Conservation (phyloP, 345 rosid genomes). For the Lepidium sativum region DNA sequence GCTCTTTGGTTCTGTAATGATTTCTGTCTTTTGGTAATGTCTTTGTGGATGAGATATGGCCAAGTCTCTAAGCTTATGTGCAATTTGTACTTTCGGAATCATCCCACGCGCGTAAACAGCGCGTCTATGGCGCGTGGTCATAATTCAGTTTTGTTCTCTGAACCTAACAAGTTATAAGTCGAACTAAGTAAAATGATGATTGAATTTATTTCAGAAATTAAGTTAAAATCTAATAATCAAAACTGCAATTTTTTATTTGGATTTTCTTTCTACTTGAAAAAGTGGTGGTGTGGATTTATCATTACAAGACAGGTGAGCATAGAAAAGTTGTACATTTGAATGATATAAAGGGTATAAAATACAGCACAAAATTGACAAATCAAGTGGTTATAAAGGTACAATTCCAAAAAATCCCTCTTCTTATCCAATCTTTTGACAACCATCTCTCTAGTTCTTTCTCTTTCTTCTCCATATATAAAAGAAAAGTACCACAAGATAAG, state of each 20-base stretch:
- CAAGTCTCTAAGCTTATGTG: conserved; percentile 25
- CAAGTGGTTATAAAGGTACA: conserved; percentile 25
- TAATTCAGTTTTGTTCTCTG: background rate
- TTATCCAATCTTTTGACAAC: conserved; percentile 16
- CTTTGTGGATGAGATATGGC: conserved; percentile 28
- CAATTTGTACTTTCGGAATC: conserved; percentile 1
- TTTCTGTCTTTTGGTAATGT: conserved; percentile 9
- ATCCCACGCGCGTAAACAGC: background rate
- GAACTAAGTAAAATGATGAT: background rate
- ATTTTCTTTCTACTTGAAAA: background rate
- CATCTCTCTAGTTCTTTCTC: background rate
- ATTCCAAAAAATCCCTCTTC: conserved; percentile 21
- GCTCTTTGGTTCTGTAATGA: background rate
- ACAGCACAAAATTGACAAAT: conserved; percentile 17
- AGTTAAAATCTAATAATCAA: background rate
- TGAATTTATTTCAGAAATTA: background rate
- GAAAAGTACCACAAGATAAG: background rate
- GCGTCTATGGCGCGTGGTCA: background rate
- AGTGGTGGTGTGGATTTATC: conserved; percentile 21
- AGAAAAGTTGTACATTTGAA: conserved; percentile 15
- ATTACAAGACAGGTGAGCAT: conserved; percentile 17
- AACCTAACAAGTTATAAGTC: background rate
- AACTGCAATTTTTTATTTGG: background rate
- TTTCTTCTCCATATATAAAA: background rate
- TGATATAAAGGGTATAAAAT: background rate